Conservation (phyloP, 2,329 filamentous ascomycete genomes). For the Colletotrichum sp. region DNA sequence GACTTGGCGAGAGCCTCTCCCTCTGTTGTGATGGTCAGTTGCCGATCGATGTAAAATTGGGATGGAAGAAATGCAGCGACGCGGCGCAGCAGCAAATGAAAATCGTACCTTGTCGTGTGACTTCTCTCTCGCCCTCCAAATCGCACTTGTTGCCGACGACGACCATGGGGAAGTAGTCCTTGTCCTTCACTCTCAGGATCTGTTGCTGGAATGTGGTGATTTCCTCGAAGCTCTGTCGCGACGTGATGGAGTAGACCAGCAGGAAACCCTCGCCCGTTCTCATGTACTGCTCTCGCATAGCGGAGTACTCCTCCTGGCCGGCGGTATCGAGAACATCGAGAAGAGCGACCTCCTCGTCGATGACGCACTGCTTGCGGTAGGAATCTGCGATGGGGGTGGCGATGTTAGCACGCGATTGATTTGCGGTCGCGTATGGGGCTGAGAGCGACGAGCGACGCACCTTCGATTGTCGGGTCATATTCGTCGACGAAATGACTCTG, state of each 20-base stretch:
- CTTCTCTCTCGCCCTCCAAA: conserved; percentile 90
- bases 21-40: conserved; percentile 62
- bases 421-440: neutral
- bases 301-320: conserved; percentile 98
- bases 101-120: conserved; percentile 84
- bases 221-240: conserved; percentile 96
- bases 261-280: conserved; percentile 97
- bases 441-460: conserved; percentile 52
- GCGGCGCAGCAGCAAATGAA: neutral
- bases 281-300: conserved; percentile 99
- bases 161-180: conserved; percentile 99
- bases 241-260: conserved; percentile 97
- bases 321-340: conserved; percentile 98
- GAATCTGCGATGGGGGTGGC: conserved; percentile 69
- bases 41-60: neutral
- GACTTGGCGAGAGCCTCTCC: conserved; percentile 83
- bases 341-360: conserved; percentile 96
- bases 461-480: conserved; percentile 99
- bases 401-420: conserved; percentile 25
- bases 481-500: conserved; percentile 99
- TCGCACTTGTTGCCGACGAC: conserved; percentile 99
- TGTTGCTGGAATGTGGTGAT: conserved; percentile 99
- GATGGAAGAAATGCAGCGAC: neutral
- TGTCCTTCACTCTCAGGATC: conserved; percentile 98
- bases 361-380: conserved; percentile 99